Evolutionary conservation across 805 yeast genomes (phyloP).

Genomic region (Starmerella sp.): DNA sequence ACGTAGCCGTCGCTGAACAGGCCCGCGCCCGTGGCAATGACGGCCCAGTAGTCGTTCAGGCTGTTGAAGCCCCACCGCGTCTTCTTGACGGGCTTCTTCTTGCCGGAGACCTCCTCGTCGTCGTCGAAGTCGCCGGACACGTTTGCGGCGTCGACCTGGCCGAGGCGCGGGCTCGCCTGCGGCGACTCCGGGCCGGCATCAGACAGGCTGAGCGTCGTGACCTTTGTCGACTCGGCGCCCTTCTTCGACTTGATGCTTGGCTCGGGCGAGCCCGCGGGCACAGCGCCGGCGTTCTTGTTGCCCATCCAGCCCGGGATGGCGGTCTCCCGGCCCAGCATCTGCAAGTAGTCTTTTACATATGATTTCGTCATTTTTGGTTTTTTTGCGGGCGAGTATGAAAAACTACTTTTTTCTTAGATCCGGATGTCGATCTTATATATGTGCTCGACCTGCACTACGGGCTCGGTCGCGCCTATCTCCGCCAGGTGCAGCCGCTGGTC

Average conservation of each 20-base stretch:
- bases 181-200: neutral
- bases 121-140: neutral
- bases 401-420: neutral
- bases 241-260: neutral
- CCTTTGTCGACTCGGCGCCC: neutral
- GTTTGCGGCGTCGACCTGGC: neutral
- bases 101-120: neutral
- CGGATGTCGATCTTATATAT: neutral
- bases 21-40: slow-evolving; percentile 82
- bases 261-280: neutral
- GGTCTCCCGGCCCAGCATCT: slow-evolving; percentile 12
- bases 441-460: neutral
- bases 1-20: slow-evolving; percentile 88
- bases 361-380: neutral
- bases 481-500: neutral
- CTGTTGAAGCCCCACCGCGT: neutral
- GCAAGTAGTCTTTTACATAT: slow-evolving; percentile 4
- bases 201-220: neutral
- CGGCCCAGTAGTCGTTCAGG: slow-evolving; percentile 45
- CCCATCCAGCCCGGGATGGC: slow-evolving; percentile 16
- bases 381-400: neutral
- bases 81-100: neutral
- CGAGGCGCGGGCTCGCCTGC: neutral
- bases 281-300: neutral
- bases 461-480: neutral